A percentile compares a stretch with the other conserved stretches of the same genome.
phyloP scores from a whole-genome alignment of 371 early-diverging fungal genomes.

The Apophysomyces variabilis region DNA sequence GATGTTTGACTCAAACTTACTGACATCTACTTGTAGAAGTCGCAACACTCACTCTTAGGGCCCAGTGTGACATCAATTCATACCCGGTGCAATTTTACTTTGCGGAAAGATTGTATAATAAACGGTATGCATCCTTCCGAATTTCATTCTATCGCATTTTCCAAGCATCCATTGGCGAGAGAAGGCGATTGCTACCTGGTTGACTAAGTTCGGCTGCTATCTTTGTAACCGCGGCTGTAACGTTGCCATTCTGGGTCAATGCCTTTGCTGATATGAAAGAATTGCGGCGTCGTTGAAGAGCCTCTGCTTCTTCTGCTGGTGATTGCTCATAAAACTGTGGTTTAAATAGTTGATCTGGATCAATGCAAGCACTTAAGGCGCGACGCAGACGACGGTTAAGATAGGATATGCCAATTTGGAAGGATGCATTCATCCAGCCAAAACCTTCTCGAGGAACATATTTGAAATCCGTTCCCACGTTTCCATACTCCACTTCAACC shows the following conservation, averaged over 20 bases:
- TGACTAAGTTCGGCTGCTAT: background rate
- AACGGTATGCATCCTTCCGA: too few relatives aligned
- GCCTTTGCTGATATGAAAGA: background rate
- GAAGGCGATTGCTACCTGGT: background rate
- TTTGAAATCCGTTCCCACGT: slow-evolving; percentile 92
- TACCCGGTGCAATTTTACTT: background rate
- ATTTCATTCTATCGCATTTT: background rate
- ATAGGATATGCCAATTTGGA: slow-evolving; percentile 80
- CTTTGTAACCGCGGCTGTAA: background rate
- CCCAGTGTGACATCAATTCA: too few relatives aligned
- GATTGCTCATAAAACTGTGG: background rate
- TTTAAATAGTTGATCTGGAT: slow-evolving; percentile 45
- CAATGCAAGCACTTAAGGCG: slow-evolving; percentile 79
- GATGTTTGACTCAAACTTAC: too few relatives aligned
- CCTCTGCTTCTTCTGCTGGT: background rate
- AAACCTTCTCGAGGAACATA: slow-evolving; percentile 92
- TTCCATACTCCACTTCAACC: slow-evolving; percentile 93
- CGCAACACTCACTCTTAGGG: too few relatives aligned
- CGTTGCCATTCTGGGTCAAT: background rate
- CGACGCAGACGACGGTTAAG: slow-evolving; percentile 68
- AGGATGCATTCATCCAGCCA: slow-evolving; percentile 97
- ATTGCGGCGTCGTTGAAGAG: background rate
- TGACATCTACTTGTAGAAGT: too few relatives aligned
- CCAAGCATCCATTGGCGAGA: slow-evolving; percentile 3
- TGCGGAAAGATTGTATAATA: background rate